Evolutionary conservation across 352 stramenopile genomes (phyloP).

Genomic region (Phytophthora parvispora): DNA sequence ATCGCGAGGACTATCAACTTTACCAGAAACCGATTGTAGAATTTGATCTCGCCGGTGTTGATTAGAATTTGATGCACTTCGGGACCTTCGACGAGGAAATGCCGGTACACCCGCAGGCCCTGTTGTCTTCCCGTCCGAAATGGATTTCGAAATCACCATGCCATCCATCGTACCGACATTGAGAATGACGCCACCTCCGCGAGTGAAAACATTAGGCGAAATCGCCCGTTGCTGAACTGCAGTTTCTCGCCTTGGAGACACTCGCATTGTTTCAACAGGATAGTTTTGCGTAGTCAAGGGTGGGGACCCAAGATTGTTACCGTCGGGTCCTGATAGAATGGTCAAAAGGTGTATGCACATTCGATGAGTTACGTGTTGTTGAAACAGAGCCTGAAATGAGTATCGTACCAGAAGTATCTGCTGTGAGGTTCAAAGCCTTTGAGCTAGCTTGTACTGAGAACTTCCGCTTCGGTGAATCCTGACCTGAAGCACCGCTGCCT

Average conservation of each 20-base stretch:
- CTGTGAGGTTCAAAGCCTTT: slow-evolving; percentile 11
- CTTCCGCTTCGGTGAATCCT: slow-evolving; percentile 22
- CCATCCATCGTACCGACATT: slow-evolving; percentile 35
- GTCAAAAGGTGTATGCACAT: not conserved
- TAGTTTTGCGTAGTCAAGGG: slow-evolving; percentile 1
- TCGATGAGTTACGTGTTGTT: not conserved
- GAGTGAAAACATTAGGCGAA: slow-evolving; percentile 19
- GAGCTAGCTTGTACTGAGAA: slow-evolving; percentile 23
- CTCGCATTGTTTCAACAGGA: not conserved
- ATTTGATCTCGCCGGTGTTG: slow-evolving; percentile 30
- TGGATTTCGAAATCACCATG: slow-evolving; percentile 19
- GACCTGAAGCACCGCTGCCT: slow-evolving; percentile 14
- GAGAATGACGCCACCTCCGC: slow-evolving; percentile 32
- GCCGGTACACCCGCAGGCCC: slow-evolving; percentile 3
- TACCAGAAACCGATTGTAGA: slow-evolving; percentile 8
- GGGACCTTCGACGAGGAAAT: slow-evolving; percentile 30
- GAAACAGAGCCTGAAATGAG: not conserved
- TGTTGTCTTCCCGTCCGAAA: slow-evolving; percentile 16
- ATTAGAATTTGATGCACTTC: slow-evolving; percentile 26
- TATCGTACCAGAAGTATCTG: slow-evolving; percentile 17
- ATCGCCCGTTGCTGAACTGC: slow-evolving; percentile 4
- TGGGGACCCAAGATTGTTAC: not conserved
- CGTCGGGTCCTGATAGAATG: not conserved
- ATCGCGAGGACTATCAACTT: slow-evolving; percentile 21
- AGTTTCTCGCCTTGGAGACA: slow-evolving; percentile 23